Conservation (phyloP, 2,329 filamentous ascomycete genomes). For the Xylaria sp. region DNA sequence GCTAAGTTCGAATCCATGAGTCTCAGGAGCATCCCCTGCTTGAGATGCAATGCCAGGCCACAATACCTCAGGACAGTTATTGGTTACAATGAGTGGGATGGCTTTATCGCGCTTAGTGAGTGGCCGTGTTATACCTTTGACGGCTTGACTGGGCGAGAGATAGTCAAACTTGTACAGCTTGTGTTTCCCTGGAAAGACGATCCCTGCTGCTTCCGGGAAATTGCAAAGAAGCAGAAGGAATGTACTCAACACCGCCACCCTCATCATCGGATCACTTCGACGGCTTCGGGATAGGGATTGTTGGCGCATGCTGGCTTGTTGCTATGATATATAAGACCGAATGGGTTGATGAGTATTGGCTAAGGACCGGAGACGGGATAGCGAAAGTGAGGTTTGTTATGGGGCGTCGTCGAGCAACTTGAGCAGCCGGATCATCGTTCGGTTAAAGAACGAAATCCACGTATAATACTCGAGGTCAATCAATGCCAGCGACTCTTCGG, state of each 20-base stretch:
- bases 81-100: conserved; percentile 74
- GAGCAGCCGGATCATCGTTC: conserved; percentile 34
- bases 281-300: conserved; percentile 4
- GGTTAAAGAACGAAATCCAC: not conserved
- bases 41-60: conserved; percentile 83
- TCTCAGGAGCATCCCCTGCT: conserved; percentile 72
- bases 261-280: conserved; percentile 17
- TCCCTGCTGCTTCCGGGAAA: conserved; percentile 36
- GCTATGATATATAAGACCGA: not conserved
- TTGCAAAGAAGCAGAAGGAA: conserved; percentile 38
- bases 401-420: conserved; percentile 12
- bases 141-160: conserved; percentile 40
- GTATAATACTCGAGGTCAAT: not conserved
- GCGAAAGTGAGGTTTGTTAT: conserved; percentile 8
- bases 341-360: not conserved
- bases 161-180: conserved; percentile 48
- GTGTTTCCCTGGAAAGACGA: conserved; percentile 49
- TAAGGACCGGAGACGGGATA: conserved; percentile 8
- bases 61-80: conserved; percentile 76
- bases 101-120: conserved; percentile 48
- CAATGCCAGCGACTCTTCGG: not conserved
- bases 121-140: conserved; percentile 41
- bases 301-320: conserved; percentile 37
- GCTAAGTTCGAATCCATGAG: conserved; percentile 74
- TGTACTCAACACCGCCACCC: conserved; percentile 20